phyloP scores from a whole-genome alignment of 768 basidiomycete genomes.

The Serpula lacrymans region DNA sequence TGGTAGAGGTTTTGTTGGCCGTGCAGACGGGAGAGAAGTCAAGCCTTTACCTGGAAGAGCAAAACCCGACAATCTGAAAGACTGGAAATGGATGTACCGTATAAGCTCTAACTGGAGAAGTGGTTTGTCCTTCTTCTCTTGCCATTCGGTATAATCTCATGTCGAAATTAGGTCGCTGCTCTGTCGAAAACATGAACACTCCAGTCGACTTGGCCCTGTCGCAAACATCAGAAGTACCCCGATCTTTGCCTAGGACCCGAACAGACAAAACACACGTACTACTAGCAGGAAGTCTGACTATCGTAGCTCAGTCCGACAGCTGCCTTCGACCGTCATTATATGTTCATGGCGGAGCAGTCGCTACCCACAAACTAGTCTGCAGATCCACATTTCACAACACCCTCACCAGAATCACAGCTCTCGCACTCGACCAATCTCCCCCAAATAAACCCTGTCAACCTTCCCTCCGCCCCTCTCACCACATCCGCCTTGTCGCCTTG shows the following conservation, averaged over 20 bases:
- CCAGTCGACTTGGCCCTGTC: conserved; percentile 7
- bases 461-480: conserved; percentile 24
- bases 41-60: conserved; percentile 57
- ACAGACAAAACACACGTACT: conserved; percentile 43
- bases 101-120: conserved; percentile 80
- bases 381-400: conserved; percentile 31
- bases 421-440: conserved; percentile 75
- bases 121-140: conserved; percentile 40
- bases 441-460: too few relatives aligned
- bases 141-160: conserved; percentile 16
- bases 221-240: conserved; percentile 1
- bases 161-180: conserved; percentile 57
- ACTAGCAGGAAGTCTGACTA: conserved; percentile 56
- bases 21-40: conserved; percentile 55
- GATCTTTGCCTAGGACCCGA: conserved; percentile 9
- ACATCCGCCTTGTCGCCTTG: conserved; percentile 53
- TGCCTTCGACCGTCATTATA: conserved; percentile 18
- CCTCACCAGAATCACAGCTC: conserved; percentile 50
- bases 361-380: conserved; percentile 41
- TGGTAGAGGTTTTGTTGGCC: conserved; percentile 54
- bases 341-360: conserved; percentile 23
- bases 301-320: conserved; percentile 48
- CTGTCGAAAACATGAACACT: conserved; percentile 34
- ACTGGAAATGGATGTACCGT: conserved; percentile 88
- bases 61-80: conserved; percentile 38